phyloP scores from a whole-genome alignment of 2,329 filamentous ascomycete genomes.

The Lachnellula occidentalis region DNA sequence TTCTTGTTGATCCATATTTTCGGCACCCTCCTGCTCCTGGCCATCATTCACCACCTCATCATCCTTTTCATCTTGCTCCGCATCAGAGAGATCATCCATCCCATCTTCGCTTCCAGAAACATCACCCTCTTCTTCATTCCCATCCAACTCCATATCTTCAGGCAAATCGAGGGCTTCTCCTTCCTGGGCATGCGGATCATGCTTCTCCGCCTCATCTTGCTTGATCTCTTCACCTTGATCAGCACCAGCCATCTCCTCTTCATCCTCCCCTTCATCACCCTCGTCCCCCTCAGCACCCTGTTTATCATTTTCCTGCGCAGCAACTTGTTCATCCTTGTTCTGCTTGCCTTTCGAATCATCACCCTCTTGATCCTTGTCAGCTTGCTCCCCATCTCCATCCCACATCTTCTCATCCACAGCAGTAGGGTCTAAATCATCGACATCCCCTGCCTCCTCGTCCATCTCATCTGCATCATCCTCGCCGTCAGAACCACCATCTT shows the following conservation, averaged over 20 bases:
- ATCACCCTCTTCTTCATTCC: slow-evolving; percentile 47
- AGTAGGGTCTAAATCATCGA: slow-evolving; percentile 83
- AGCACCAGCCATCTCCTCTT: slow-evolving; percentile 55
- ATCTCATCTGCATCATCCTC: slow-evolving; percentile 67
- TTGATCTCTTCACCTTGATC: slow-evolving; percentile 52
- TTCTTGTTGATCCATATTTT: slow-evolving; percentile 35
- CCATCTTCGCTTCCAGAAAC: slow-evolving; percentile 35
- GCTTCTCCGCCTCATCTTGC: slow-evolving; percentile 54
- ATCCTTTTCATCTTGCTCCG: slow-evolving; percentile 36
- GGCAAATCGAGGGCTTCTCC: slow-evolving; percentile 64
- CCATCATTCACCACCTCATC: slow-evolving; percentile 35
- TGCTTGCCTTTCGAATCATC: slow-evolving; percentile 67
- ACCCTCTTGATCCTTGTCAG: slow-evolving; percentile 75
- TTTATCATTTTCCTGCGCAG: slow-evolving; percentile 51
- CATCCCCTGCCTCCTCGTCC: slow-evolving; percentile 85
- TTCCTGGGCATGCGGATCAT: slow-evolving; percentile 62
- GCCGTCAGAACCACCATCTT: slow-evolving; percentile 58
- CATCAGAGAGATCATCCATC: slow-evolving; percentile 52
- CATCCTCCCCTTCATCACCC: slow-evolving; percentile 44
- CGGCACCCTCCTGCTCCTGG: slow-evolving; percentile 40
- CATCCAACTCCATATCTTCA: slow-evolving; percentile 66
- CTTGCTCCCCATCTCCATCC: slow-evolving; percentile 77
- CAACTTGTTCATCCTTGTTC: slow-evolving; percentile 48
- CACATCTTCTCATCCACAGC: slow-evolving; percentile 98
- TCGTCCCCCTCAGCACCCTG: slow-evolving; percentile 47